Base-by-base conservation (phyloP, 108 stramenopile species). In the Poteriospumella lacustris region DNA sequence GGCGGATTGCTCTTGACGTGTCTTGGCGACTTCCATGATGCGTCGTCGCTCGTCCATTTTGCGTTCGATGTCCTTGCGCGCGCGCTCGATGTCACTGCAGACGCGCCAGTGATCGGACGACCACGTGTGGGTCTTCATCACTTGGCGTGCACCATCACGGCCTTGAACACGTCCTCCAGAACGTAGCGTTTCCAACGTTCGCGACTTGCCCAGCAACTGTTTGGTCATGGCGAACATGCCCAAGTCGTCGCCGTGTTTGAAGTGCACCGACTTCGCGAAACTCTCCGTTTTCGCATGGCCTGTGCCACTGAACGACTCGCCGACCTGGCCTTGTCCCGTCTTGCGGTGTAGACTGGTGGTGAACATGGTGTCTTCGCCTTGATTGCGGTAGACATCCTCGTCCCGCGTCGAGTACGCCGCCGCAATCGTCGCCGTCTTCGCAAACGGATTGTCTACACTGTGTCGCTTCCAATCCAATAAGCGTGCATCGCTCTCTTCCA, bases 11-110 rank as follows among this genome's bases (percentile, higher is more conserved):
- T 15, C 12, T 67, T 67, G 64, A 67, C 64, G 64, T 40, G 31
- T 67, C 19, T 67, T 67, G 19, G 64, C 36, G 19, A 41, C 19
- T 67, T 67, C 64, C 19, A 67, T 40, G 12, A 67, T 67, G 15
- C 40, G 36, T 31, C 64, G 36, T 67, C 64, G 64, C 19, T 38
- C 40, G 15, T 67, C 64, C 64, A 67, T 67, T 67, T 38, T 41
- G 15, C 19, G 12, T 67, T 31, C 64, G 19, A 67, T 38, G 15
- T 67, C 64, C 19, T 67, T 38, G 15, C 64, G 12, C 19, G 39
- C 19, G 9, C 39, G 9, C 31, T 40, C 40, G 19, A 67, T 67
- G 19, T 67, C 39, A 67, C 19, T 67, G 40, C 9, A 9, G 9
- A 67, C 9, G 12, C 31, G 64, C 9, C 19, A 67, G 31, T 12